Evolutionary conservation across 768 basidiomycete genomes (phyloP), one percentile per base, ranked within the genome.

Genomic region (Cubamyces sp.): DNA sequence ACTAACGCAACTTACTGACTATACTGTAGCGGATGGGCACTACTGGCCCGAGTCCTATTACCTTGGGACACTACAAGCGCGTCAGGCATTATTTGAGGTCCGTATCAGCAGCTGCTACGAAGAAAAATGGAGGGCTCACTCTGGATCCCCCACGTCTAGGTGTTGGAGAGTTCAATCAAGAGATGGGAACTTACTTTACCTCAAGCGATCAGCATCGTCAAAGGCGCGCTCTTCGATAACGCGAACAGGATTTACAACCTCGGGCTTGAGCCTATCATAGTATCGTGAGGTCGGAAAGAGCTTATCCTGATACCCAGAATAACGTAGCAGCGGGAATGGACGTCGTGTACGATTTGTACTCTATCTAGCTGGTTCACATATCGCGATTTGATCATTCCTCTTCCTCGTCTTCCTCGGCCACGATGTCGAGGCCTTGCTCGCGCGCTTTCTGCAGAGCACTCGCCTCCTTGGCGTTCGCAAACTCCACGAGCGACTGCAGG

Each of bases 41-140:
- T 85, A 86, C 83, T 91, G 88, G 84, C 91, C 91, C 3, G 91
- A 92, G 69, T 81, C 83, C 0, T 93, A 82, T 68, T 91, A 91
- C 70, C 77, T 92, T 14, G 88, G 84, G 3, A 81, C 78, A 6
- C 47, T 81, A 1, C 91, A 92, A 74, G 84, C 87, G 3, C 81
- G 91, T 25, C 70, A 83, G 42, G 85, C 80, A 0, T 73, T 93
- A 34, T 88, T 77, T 61, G 78, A 84, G 62, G 90, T 88, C 60
- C 50, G 76, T 25, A 11, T 34, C 7, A 26, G 12, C 6, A 18
- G 48, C 42, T 25, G 5, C 3, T 30, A 1, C 16, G 25, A n/a
- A 15, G 15, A 15, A 8, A 7, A 15, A 48, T 30, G 1, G 25
- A n/a, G 23, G 3, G 12, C 46, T 47, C 7, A 47, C 14, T 18